Conservation (phyloP, 208 protist species). For the Trypanosomatidae sp. region DNA sequence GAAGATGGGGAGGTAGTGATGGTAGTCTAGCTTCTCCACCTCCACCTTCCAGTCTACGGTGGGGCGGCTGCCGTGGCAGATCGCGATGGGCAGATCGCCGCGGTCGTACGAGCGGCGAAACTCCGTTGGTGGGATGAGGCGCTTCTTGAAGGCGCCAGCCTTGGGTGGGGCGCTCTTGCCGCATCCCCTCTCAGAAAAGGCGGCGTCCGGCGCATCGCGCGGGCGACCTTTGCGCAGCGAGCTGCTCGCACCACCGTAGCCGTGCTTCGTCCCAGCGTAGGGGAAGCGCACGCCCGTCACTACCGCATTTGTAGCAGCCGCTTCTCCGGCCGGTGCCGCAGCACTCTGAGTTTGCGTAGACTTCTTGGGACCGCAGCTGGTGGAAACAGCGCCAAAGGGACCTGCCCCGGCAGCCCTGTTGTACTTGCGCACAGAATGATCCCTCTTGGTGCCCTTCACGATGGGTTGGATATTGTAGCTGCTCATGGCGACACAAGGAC, state of each 20-base stretch:
- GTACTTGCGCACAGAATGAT: constrained; percentile 70
- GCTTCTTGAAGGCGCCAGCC: constrained; percentile 86
- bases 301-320: constrained; percentile 11
- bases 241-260: constrained; percentile 88
- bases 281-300: constrained; percentile 57
- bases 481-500: constrained; percentile 30
- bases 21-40: constrained; percentile 98
- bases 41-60: constrained; percentile 98
- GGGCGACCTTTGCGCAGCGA: constrained; percentile 86
- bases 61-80: constrained; percentile 91
- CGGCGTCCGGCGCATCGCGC: constrained; percentile 53
- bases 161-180: constrained; percentile 81
- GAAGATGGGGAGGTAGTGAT: constrained; percentile 99
- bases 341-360: constrained; percentile 9
- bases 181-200: constrained; percentile 78
- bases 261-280: constrained; percentile 65
- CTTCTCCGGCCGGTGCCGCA: constrained; percentile 1
- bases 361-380: constrained; percentile 49
- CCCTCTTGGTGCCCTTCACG: constrained; percentile 86
- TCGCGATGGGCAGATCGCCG: constrained; percentile 97
- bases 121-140: constrained; percentile 91
- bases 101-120: constrained; percentile 98
- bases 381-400: constrained; percentile 84
- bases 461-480: constrained; percentile 92
- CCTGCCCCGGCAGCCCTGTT: constrained; percentile 82